These are phyloP conservation scores for Globisporangium cederbergense DNA, from an alignment of 352 stramenopile genomes.

Conservation along the genomic window DNA sequence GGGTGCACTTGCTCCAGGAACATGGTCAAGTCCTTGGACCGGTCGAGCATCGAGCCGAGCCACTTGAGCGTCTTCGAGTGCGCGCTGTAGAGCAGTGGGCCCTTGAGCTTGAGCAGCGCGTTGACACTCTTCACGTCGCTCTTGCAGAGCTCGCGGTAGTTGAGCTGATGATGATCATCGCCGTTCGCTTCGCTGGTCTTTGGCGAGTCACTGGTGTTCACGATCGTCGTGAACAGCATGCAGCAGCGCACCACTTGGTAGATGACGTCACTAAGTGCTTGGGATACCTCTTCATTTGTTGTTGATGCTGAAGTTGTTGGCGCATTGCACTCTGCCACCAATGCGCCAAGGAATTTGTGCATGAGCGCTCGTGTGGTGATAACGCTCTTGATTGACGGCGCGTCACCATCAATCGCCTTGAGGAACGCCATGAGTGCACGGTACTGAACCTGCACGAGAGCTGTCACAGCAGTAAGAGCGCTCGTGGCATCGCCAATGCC, in stretches of 20 bases:
- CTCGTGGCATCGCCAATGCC: neutral
- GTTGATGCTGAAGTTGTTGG: neutral
- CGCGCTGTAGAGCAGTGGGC: conserved; percentile 21
- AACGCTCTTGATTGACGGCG: conserved; percentile 8
- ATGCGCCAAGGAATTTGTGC: conserved; percentile 22
- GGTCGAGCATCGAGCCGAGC: conserved; percentile 73
- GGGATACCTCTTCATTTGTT: neutral
- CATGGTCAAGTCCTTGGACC: conserved; percentile 43
- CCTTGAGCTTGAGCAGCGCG: conserved; percentile 34
- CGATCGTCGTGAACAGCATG: conserved; percentile 55
- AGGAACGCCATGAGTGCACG: conserved; percentile 9
- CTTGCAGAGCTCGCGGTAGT: conserved; percentile 48
- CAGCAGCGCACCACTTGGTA: conserved; percentile 61
- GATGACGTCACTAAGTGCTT: conserved; percentile 26
- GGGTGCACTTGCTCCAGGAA: conserved; percentile 55
- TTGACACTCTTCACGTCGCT: conserved; percentile 43
- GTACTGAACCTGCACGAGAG: conserved; percentile 16
- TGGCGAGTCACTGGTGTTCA: conserved; percentile 36
- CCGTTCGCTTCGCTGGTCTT: neutral
- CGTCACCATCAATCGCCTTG: conserved; percentile 13
- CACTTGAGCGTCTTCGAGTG: conserved; percentile 73
- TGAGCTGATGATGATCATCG: conserved; percentile 6
- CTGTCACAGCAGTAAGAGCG: neutral
- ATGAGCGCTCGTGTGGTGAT: conserved; percentile 9
- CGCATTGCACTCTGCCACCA: conserved; percentile 10